These are phyloP conservation scores for Passalora sequoiae DNA, from an alignment of 2,329 filamentous ascomycete species.

Conservation along the genomic window DNA sequence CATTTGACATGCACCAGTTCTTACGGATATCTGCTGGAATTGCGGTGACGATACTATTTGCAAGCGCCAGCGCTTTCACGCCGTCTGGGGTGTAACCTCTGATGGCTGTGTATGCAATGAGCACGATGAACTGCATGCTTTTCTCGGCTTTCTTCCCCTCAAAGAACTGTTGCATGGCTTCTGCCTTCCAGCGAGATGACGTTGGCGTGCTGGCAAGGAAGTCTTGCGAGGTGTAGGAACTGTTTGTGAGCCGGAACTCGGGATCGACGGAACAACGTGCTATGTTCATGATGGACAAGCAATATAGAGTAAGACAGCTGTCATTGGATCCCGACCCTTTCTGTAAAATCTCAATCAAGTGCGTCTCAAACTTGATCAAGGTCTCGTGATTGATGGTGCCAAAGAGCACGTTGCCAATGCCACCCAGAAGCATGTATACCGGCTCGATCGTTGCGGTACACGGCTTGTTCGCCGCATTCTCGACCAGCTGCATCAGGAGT, in stretches of 20 bases:
- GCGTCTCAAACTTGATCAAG: constrained; percentile 29
- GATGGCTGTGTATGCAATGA: constrained; percentile 31
- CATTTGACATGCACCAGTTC: constrained; percentile 31
- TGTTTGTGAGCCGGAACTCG: constrained; percentile 17
- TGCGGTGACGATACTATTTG: constrained; percentile 28
- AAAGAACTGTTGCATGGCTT: constrained; percentile 33
- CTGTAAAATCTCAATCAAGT: constrained; percentile 32
- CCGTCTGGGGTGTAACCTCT: constrained; percentile 20
- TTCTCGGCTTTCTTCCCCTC: constrained; percentile 30
- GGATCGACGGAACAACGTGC: constrained; percentile 24
- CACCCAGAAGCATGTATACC: constrained; percentile 31
- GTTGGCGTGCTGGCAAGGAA: constrained; percentile 29
- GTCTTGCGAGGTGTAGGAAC: constrained; percentile 29
- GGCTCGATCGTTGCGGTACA: constrained; percentile 27
- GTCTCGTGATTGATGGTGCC: constrained; percentile 27
- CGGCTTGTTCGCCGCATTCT: constrained; percentile 28
- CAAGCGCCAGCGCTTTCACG: constrained; percentile 24
- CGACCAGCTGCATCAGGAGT: constrained; percentile 30
- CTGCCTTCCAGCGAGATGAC: constrained; percentile 26
- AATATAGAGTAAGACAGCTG: constrained; percentile 33
- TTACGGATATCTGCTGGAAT: constrained; percentile 26
- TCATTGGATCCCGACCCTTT: constrained; percentile 25
- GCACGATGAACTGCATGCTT: constrained; percentile 33
- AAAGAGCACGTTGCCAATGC: constrained; percentile 29
- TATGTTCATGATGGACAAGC: constrained; percentile 35